Evolutionary conservation across 495 filamentous ascomycete species (phyloP), one percentile per base, ranked within the genome.

Genomic region (Aspergillus coremiiformis): DNA sequence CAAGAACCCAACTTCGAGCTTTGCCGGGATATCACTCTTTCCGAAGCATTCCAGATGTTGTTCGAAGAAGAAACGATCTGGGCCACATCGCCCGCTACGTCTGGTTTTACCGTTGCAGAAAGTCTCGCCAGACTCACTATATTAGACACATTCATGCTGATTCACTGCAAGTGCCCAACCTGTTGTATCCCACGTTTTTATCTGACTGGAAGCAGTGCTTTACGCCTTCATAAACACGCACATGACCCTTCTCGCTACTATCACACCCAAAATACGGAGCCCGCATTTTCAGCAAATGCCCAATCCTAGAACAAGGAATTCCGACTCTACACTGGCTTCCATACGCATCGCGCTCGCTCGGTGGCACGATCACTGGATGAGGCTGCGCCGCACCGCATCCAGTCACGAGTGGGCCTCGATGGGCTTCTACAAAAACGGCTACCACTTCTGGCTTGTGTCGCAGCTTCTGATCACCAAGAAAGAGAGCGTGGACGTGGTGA

Each of bases 361-460:
- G 3, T 76, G 72, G 72, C 71, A 61, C 1, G 62, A 68, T 3
- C 53, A 72, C 14, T 76, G 72, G 72, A 9, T 63, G 12, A 51
- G 57, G 3, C 52, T 74, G 3, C 62, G 64, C 19, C 67, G 45
- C n/a, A 57, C 63, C 21, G 51, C 73, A 12, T 54, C 71, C 7
- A 51, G 43, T 10, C 56, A 70, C 19, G 66, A 74, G 46, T 76
- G 72, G 72, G 63, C 64, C 6, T 63, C 65, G 0, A 70, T 76
- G 70, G 72, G 72, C 14, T 74, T 76, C 48, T 73, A 67, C 53
- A 71, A 70, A 33, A 76, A 73, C 39, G 65, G 64, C 0, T 74
- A 73, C 45, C 72, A 73, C 11, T 73, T 76, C 57, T 76, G 70
- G 70, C 66, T 74, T 12, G 72, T 76, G 7, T 70, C 71, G 20